Percentiles rank a stretch among this genome's conserved stretches.
Evolutionary conservation across 257 asterid genomes (phyloP).

Genomic region (Marsdenia floribunda): DNA sequence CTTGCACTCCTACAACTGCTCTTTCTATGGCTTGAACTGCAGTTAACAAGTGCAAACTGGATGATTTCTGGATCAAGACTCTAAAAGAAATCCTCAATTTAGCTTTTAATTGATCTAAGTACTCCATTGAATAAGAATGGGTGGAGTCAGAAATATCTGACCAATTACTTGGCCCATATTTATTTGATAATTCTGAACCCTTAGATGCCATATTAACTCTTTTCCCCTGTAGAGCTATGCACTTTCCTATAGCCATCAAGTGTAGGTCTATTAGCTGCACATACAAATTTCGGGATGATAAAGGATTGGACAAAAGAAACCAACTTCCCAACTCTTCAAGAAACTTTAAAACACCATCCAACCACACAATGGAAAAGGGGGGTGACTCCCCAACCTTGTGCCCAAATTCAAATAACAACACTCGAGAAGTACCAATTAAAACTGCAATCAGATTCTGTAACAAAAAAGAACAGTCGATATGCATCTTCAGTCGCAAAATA

Average conservation of each 20-base stretch:
- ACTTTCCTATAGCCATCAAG: constrained; percentile 71
- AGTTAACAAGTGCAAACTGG: constrained; percentile 59
- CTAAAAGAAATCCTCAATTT: constrained; percentile 61
- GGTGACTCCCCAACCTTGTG: constrained; percentile 33
- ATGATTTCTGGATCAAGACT: constrained; percentile 52
- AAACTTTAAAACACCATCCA: constrained; percentile 70
- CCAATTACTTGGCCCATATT: constrained; percentile 34
- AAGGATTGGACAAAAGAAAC: constrained; percentile 53
- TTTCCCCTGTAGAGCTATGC: constrained; percentile 78
- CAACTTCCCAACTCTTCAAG: constrained; percentile 68
- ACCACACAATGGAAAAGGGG: constrained; percentile 43
- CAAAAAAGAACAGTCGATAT: constrained; percentile 36
- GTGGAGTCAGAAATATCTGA: constrained; percentile 21
- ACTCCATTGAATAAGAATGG: constrained; percentile 30
- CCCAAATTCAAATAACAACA: constrained; percentile 57
- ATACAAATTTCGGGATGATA: constrained; percentile 49
- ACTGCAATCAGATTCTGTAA: constrained; percentile 44
- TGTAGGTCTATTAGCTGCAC: constrained; percentile 60
- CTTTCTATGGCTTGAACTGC: constrained; percentile 76
- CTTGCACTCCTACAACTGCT: constrained; percentile 80
- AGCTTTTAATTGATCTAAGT: constrained; percentile 47
- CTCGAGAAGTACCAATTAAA: constrained; percentile 45
- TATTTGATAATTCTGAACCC: constrained; percentile 42
- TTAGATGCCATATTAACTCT: constrained; percentile 59
- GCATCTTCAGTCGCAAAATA: constrained; percentile 54